These are phyloP conservation scores for Colletotrichum sansevieriae DNA, from an alignment of 2,329 filamentous ascomycete genomes.

Conservation along the genomic window DNA sequence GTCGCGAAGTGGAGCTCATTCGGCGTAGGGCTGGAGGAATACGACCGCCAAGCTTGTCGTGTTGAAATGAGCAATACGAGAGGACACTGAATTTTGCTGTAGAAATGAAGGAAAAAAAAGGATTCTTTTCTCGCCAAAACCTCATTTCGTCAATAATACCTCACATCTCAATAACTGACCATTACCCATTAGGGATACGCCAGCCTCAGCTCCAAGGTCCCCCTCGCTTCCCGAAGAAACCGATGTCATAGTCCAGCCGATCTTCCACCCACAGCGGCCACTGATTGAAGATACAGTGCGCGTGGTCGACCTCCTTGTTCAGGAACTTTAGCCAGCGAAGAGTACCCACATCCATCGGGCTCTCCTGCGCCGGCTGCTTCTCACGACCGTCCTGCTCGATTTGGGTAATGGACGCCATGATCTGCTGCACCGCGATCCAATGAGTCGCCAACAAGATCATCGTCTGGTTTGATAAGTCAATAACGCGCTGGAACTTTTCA, in stretches of 20 bases:
- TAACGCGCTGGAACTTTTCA: constrained; percentile 62
- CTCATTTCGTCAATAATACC: too few species aligned
- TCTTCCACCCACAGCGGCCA: constrained; percentile 69
- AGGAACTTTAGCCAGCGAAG: constrained; percentile 64
- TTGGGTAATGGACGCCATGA: constrained; percentile 64
- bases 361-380: constrained; percentile 46
- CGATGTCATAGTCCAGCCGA: constrained; percentile 60
- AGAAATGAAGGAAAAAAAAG: too few species aligned
- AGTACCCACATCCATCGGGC: constrained; percentile 57
- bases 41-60: not conserved
- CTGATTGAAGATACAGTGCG: constrained; percentile 61
- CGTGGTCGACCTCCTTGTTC: constrained; percentile 60
- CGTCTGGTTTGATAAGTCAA: constrained; percentile 61
- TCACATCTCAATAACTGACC: too few species aligned
- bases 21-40: constrained; percentile 1
- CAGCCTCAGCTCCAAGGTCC: not conserved
- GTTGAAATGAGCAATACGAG: constrained; percentile 1
- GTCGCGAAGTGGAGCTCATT: not conserved
- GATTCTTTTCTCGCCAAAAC: too few species aligned
- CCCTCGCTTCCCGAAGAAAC: constrained; percentile 57
- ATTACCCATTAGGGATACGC: not conserved
- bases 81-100: not conserved
- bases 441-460: constrained; percentile 64
- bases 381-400: constrained; percentile 52
- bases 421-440: constrained; percentile 67